Conservation (phyloP, 257 asterid genomes). For the Ehretia macrophylla region DNA sequence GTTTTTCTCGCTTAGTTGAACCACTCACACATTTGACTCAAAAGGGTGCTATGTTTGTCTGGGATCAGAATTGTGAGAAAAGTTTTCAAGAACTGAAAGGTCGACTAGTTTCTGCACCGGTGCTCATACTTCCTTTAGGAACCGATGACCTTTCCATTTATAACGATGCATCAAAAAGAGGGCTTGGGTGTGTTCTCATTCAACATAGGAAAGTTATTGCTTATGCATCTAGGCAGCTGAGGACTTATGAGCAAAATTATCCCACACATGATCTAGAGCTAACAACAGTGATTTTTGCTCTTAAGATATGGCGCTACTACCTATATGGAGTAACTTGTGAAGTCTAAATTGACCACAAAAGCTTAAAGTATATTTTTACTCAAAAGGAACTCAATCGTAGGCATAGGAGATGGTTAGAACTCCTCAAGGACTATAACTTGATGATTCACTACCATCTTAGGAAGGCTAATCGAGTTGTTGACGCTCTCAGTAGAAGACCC, state of each 20-base stretch:
- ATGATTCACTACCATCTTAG: too few relatives aligned
- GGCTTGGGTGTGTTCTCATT: not conserved
- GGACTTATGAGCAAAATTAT: slow-evolving; percentile 1
- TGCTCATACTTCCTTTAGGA: not conserved
- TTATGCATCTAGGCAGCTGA: not conserved
- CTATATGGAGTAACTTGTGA: too few relatives aligned
- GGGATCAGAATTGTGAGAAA: not conserved
- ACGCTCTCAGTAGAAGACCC: too few relatives aligned
- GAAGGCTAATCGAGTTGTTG: too few relatives aligned
- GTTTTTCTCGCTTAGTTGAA: not conserved
- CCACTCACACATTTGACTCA: not conserved
- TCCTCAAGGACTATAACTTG: too few relatives aligned
- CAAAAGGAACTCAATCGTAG: too few relatives aligned
- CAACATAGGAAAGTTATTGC: slow-evolving; percentile 2
- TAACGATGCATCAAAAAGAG: not conserved
- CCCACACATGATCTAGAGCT: too few relatives aligned
- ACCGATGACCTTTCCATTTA: not conserved
- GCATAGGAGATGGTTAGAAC: too few relatives aligned
- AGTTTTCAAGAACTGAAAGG: not conserved
- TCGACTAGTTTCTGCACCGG: not conserved
- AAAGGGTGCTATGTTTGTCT: not conserved
- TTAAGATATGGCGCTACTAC: too few relatives aligned
- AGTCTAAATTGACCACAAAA: too few relatives aligned
- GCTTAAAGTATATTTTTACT: too few relatives aligned
- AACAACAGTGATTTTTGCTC: too few relatives aligned